Conservation (phyloP, 2,329 filamentous ascomycete species). For the Fusarium penzigii region DNA sequence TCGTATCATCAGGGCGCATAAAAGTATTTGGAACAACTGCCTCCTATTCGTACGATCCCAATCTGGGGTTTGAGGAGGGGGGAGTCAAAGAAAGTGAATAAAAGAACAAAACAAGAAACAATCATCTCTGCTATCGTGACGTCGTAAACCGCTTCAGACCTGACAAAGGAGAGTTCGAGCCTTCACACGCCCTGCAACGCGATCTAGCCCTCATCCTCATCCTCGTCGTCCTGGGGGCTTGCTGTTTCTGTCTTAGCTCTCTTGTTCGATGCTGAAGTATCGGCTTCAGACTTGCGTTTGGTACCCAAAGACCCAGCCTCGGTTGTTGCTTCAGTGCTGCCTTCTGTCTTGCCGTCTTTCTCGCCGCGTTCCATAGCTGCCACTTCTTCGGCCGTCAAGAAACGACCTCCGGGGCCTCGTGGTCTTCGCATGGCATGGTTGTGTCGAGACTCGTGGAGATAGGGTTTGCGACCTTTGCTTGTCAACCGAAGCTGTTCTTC, state of each 20-base stretch:
- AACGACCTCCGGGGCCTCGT: slow-evolving; percentile 89
- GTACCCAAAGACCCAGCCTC: slow-evolving; percentile 41
- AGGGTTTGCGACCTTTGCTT: slow-evolving; percentile 93
- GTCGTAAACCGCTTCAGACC: slow-evolving; percentile 37
- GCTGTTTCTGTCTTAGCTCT: slow-evolving; percentile 55
- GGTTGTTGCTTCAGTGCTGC: slow-evolving; percentile 23
- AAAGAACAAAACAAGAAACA: slow-evolving; percentile 22
- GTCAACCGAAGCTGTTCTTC: slow-evolving; percentile 91
- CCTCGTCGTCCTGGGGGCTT: slow-evolving; percentile 41
- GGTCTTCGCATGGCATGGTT: slow-evolving; percentile 98
- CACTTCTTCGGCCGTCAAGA: slow-evolving; percentile 95
- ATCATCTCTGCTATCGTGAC: slow-evolving; percentile 36
- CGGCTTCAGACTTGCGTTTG: slow-evolving; percentile 62
- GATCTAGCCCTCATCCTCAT: slow-evolving; percentile 45
- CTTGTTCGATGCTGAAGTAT: slow-evolving; percentile 52
- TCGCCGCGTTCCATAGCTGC: slow-evolving; percentile 77
- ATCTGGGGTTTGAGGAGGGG: slow-evolving; percentile 7
- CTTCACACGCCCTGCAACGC: slow-evolving; percentile 7
- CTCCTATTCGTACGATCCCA: slow-evolving; percentile 2
- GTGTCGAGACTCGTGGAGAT: slow-evolving; percentile 94
- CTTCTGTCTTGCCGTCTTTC: slow-evolving; percentile 44
- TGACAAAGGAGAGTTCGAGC: slow-evolving; percentile 31
- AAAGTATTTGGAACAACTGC: slow-evolving; percentile 3
- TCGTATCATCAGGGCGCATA: not conserved
- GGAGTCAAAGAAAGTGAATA: slow-evolving; percentile 13